Evolutionary conservation across 164 flowering plant genomes (phyloP).

Genomic region (Piper betle): DNA sequence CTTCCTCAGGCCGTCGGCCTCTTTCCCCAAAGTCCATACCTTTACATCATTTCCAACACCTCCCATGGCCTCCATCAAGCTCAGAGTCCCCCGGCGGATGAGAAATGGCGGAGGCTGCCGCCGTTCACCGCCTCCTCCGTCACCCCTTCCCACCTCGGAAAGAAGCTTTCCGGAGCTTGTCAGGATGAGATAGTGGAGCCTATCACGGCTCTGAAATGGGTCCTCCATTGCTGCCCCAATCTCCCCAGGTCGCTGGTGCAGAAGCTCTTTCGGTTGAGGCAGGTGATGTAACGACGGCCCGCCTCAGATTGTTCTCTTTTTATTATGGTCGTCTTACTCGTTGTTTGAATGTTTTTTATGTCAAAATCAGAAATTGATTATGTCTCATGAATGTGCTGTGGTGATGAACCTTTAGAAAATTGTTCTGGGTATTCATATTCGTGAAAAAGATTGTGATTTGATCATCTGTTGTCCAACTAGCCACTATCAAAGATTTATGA

Average conservation of each 20-base stretch:
- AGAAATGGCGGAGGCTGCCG: slow-evolving; percentile 59
- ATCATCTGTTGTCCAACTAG: no score
- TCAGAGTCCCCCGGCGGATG: slow-evolving; percentile 6
- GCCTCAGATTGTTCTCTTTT: not conserved
- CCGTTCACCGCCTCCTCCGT: slow-evolving; percentile 29
- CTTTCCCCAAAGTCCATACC: not conserved
- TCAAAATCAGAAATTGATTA: no score
- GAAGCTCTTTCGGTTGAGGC: slow-evolving; percentile 90
- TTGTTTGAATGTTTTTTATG: not conserved
- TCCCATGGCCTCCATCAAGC: not conserved
- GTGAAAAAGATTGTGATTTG: no score
- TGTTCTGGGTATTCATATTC: no score
- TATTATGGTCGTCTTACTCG: not conserved
- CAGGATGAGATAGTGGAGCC: slow-evolving; percentile 3
- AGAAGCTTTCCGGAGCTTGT: slow-evolving; percentile 14
- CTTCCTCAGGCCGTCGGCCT: not conserved
- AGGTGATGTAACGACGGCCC: slow-evolving; percentile 26
- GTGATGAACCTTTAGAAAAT: no score
- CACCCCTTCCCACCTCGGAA: slow-evolving; percentile 28
- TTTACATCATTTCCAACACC: slow-evolving; percentile 4
- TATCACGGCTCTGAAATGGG: slow-evolving; percentile 77
- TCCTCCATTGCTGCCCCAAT: slow-evolving; percentile 68
- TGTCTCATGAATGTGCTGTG: no score
- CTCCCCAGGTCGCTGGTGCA: slow-evolving; percentile 75
- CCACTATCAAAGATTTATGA: no score